Conservation (phyloP, 805 yeast species). For the Suhomyces sp. region DNA sequence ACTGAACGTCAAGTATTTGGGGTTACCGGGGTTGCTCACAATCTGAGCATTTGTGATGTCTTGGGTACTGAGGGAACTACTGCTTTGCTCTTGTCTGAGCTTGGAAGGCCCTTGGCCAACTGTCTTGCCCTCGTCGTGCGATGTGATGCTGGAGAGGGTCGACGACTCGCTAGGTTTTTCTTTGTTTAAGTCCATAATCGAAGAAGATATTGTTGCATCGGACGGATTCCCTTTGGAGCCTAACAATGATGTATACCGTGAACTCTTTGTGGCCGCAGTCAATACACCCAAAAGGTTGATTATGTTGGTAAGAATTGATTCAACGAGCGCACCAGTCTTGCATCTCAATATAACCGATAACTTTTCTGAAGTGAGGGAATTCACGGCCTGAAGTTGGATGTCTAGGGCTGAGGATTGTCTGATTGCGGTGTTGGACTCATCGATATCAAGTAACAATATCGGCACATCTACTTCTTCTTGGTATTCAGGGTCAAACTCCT, state of each 20-base stretch:
- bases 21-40: conserved; percentile 24
- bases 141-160: conserved; percentile 1
- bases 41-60: conserved; percentile 19
- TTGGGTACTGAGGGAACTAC: conserved; percentile 17
- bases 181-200: conserved; percentile 30
- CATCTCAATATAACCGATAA: conserved; percentile 35
- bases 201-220: conserved; percentile 29
- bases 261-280: conserved; percentile 7
- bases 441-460: conserved; percentile 31
- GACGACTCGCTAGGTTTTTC: conserved; percentile 9
- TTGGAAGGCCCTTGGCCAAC: neutral
- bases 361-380: conserved; percentile 30
- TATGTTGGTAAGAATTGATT: conserved; percentile 23
- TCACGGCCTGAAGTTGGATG: conserved; percentile 30
- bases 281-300: conserved; percentile 25
- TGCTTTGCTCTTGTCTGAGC: conserved; percentile 14
- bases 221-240: neutral
- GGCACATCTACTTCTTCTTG: conserved; percentile 35
- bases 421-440: conserved; percentile 18
- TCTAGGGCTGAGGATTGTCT: conserved; percentile 40
- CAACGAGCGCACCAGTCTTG: conserved; percentile 22
- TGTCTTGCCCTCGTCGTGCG: conserved; percentile 1
- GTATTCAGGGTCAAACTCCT: conserved; percentile 29
- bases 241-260: conserved; percentile 2
- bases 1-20: conserved; percentile 22